Percentiles rank a stretch among this genome's conserved stretches.
These are phyloP conservation scores for Cutaneotrichosporon cyanovorans DNA, from an alignment of 1,284 basidiomycete species.

Conservation along the genomic window DNA sequence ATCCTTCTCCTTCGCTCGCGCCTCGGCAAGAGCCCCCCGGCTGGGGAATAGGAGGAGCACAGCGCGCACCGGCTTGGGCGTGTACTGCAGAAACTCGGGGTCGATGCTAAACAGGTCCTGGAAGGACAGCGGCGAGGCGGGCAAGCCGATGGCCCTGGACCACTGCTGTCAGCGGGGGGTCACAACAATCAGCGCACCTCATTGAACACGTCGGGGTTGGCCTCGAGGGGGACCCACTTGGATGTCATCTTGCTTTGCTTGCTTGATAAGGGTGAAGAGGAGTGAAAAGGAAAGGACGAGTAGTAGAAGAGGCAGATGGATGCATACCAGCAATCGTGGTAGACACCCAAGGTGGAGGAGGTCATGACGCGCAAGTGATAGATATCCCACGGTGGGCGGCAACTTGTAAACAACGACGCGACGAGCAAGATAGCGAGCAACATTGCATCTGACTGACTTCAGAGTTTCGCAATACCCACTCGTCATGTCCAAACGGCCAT, in stretches of 20 bases:
- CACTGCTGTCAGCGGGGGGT: conserved; percentile 51
- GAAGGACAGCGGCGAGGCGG: conserved; percentile 56
- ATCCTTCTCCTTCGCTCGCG: conserved; percentile 48
- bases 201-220: conserved; percentile 57
- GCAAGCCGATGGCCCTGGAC: conserved; percentile 65
- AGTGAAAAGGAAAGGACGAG: no score
- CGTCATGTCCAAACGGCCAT: no score
- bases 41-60: conserved; percentile 76
- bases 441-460: no score
- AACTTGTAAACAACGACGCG: conserved; percentile 10
- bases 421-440: not conserved
- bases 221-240: conserved; percentile 68
- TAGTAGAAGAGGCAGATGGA: no score
- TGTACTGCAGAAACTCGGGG: conserved; percentile 62
- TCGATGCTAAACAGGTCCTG: conserved; percentile 77
- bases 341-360: not conserved
- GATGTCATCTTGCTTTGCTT: conserved; percentile 15
- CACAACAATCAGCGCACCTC: conserved; percentile 31
- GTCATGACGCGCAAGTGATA: not conserved
- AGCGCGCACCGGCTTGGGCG: conserved; percentile 66
- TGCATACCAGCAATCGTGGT: not conserved
- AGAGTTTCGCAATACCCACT: no score
- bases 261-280: not conserved
- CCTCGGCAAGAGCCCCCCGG: conserved; percentile 51
- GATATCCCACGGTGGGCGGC: conserved; percentile 8